Percentiles rank a stretch among this genome's conserved stretches.
Evolutionary conservation across 106 monocot genomes (phyloP).

Genomic region (Phalaenopsis equestris): DNA sequence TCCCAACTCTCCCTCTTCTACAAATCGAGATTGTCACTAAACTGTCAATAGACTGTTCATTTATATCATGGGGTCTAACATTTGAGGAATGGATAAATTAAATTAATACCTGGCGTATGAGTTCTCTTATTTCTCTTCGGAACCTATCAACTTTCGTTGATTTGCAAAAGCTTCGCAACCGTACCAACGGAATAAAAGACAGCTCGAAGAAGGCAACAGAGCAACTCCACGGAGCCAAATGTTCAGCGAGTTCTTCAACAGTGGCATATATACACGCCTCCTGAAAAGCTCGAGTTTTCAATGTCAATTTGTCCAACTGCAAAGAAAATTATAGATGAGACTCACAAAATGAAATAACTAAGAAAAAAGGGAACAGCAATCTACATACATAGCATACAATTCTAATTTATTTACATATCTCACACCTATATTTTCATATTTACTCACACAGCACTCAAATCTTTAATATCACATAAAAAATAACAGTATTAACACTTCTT

Average conservation of each 20-base stretch:
- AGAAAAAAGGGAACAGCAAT: neutral
- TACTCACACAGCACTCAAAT: no score
- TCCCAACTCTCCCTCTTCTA: neutral
- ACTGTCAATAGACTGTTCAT: no score
- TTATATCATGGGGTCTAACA: neutral
- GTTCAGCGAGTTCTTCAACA: slow-evolving; percentile 86
- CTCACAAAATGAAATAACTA: neutral
- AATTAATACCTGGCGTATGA: slow-evolving; percentile 64
- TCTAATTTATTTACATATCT: no score
- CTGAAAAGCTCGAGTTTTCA: slow-evolving; percentile 84
- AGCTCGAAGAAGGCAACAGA: slow-evolving; percentile 87
- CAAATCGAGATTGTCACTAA: neutral
- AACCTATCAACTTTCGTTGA: slow-evolving; percentile 51
- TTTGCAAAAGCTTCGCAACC: slow-evolving; percentile 82
- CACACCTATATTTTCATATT: no score
- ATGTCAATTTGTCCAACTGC: slow-evolving; percentile 76
- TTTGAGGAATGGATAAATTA: neutral
- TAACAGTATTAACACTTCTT: no score
- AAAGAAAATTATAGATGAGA: slow-evolving; percentile 5
- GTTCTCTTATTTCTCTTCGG: slow-evolving; percentile 70
- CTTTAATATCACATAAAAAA: no score
- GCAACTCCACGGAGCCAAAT: slow-evolving; percentile 87
- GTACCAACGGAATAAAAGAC: slow-evolving; percentile 75
- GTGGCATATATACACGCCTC: slow-evolving; percentile 72
- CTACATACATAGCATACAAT: no score